phyloP scores from a whole-genome alignment of 352 stramenopile genomes.

The Phytopythium mirpurense region DNA sequence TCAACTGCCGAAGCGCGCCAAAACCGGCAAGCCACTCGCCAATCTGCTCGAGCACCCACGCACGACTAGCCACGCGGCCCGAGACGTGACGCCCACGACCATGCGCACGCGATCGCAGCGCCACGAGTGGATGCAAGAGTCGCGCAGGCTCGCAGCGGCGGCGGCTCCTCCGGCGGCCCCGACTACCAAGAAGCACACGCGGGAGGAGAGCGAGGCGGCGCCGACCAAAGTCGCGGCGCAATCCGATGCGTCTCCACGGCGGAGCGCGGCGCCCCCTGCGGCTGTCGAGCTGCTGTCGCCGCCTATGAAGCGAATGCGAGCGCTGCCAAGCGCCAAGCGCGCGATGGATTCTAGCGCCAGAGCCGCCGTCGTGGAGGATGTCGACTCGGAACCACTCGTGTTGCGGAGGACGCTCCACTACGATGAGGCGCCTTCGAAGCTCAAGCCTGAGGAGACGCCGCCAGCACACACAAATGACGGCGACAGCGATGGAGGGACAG shows the following conservation, averaged over 20 bases:
- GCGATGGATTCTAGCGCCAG: background rate
- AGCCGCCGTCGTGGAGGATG: background rate
- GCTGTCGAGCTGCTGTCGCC: slow-evolving; percentile 1
- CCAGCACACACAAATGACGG: background rate
- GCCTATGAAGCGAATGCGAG: background rate
- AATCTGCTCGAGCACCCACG: background rate
- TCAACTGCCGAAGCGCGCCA: background rate
- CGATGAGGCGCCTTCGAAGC: background rate
- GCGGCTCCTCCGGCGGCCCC: background rate
- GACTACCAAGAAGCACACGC: background rate
- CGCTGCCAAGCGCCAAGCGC: background rate
- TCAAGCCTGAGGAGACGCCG: background rate
- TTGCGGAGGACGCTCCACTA: slow-evolving; percentile 2
- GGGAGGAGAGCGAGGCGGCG: background rate
- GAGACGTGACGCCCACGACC: background rate
- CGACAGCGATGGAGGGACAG: background rate
- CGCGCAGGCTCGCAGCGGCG: background rate
- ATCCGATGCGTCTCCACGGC: background rate
- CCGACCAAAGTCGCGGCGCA: background rate
- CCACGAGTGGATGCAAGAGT: slow-evolving; percentile 2
- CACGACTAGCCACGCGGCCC: background rate
- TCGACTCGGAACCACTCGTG: background rate
- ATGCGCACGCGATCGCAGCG: slow-evolving; percentile 14
- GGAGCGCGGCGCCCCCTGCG: background rate
- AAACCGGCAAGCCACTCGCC: background rate